Base-by-base conservation (phyloP, 257 asterid species). In the Penstemon newberryi region DNA sequence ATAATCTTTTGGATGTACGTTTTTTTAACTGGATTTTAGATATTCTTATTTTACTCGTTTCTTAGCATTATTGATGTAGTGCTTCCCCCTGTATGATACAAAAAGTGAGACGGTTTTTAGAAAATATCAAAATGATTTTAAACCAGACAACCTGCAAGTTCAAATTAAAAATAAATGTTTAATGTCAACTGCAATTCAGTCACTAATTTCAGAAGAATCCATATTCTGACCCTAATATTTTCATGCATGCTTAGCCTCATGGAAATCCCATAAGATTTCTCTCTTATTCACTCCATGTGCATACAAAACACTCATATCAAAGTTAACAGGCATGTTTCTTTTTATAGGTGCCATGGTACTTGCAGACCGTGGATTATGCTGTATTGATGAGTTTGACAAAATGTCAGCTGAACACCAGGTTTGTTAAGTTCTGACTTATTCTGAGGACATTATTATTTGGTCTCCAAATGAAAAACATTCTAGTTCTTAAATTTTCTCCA, bases 391-490 rank as follows among this genome's bases (percentile, higher is more conserved):
- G 85, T 93, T 93, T 79, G 99, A 93, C 78, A 93, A 93, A 84
- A 80, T 93, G 99, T 83, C 97, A 49, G 95, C 96, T 33, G 96
- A 90, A 77, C 95, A 90, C 82, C 99, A 93, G 97, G 99, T 93
- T 69, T 67, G 62, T 66, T 33, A 70, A 71, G 66, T 67, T 59
- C 57, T 52, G 65, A 44, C 19, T 51, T 70, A 43, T 68, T 74
- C 49, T 13, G 13, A 60, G n/a, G 53, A 55, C 47, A 61, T 51
- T 51, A 49, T 67, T 77, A 60, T 72, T 66, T 52, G 42, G 33
- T 61, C 63, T 68, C 72, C 42, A 55, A 50, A 53, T 60, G 40
- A 67, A 66, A 43, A 73, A 57, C n/a, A 5, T 59, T 64, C 75
- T 75, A 65, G 75, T 66, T 78, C 49, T 73, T 56, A 62, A 67